Base-by-base conservation (phyloP, 768 basidiomycete genomes). In the Fibroporia radiculosa region DNA sequence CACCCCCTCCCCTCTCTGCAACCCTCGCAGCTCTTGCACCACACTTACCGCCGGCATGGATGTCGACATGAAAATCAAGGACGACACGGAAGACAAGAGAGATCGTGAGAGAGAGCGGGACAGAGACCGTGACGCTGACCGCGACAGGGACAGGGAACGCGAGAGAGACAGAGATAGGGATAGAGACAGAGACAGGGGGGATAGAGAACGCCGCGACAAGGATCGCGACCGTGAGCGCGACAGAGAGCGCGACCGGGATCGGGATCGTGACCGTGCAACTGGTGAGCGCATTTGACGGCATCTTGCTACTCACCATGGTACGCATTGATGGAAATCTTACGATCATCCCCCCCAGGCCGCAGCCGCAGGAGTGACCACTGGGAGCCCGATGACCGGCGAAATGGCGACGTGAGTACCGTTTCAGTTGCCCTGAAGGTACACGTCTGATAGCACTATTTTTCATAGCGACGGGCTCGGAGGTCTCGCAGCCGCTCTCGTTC, bases 381-480 rank as follows among this genome's bases (percentile, higher is more conserved):
- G 86, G 88, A 90, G 54, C 86, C 87, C 0, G 85, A 78, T n/a
- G 73, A 83, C 25, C 73, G 80, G 60, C 80, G 87, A 24, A 80
- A 76, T 46, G 78, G 73, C 40, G 85, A 86, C 41, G 88, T 87
- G 55, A 59, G 80, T 64, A 32, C 46, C 45, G 19, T 47, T 42
- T 46, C 11, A 25, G 36, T 47, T 24, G 6, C 20, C 34, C 10
- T 7, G 20, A n/a, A 19, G 20, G 34, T 35, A 35, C 34, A n/a
- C 34, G 8, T 35, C 34, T 35, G 8, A 35, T 35, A 7, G 6
- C 20, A n/a, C 20, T 12, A 35, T 3, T 23, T n/a, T 23, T 18
- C 20, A 5, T 25, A 36, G 44, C 33, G 44, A 19, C 47, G 26
- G n/a, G 45, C 73, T 40, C 78, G 82, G 61, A 82, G 83, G 49